Base-by-base conservation (phyloP, 2,329 filamentous ascomycete genomes). In the Elsinoe necatrix region DNA sequence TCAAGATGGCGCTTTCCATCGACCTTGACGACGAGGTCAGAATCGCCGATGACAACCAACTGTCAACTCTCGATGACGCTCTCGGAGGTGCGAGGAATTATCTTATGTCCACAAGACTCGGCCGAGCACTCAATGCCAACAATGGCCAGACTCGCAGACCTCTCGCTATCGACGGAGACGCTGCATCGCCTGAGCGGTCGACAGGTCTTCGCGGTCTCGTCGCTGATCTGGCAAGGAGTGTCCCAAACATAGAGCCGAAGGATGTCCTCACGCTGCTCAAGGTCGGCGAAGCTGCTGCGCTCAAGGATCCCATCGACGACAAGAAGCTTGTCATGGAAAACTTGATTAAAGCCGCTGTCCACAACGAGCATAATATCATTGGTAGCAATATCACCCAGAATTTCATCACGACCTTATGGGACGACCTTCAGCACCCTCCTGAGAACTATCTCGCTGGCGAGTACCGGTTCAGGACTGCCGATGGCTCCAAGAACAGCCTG, bases 261-360 rank as follows among this genome's bases (percentile, higher is more conserved):
- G 39, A 42, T 34, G 39, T 35, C 12, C 37, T 45, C 41, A 56
- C 54, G 3, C 20, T 56, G 8, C 31, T 56, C 16, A 56, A 56
- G 18, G 54, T 56, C 14, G 37, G 41, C 12, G 39, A 56, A 25
- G 54, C 54, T 18, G 39, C 54, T 8, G 37, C 41, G 5, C 41
- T 56, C 16, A 45, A 56, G 29, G 71, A 79, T 41, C 75, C 76
- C 6, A 68, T 81, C 14, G 74, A 87, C 63, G 84, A 87, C 64
- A 83, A 80, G 65, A 76, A 76, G 1, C 82, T 82, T 63, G 69
- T 80, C 11, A 83, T 83, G 80, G 81, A 84, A 64, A 71, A 74
- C 21, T 65, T 83, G 58, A 77, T 84, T 51, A 70, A 75, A 58
- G 69, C 71, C n/a, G 74, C 73, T 18, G 67, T 73, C 12, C 67